Evolutionary conservation across 306 rosid genomes (phyloP), one percentile per base, ranked within the genome.

Genomic region (Aeschynomene evenia): DNA sequence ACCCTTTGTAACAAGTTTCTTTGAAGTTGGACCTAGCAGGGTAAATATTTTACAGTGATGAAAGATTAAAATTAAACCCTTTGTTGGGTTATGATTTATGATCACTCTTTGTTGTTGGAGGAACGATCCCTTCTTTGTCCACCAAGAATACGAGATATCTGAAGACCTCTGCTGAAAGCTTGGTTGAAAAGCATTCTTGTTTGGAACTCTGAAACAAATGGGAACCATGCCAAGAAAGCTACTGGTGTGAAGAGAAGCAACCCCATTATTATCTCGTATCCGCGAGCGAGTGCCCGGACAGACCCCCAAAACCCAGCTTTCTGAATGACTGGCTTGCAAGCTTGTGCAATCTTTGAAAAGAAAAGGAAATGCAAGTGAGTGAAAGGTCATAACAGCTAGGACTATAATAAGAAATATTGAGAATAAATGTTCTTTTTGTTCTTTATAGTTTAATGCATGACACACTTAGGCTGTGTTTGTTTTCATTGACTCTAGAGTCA

Each of bases 151-250:
- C 96, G 94, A 16, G 96, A 88, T 68, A 94, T 94, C 84, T 94
- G 97, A 59, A 94, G 63, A 76, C 98, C 98, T 84, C 98, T 81
- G 28, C 98, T 94, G 89, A 94, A 88, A 45, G 98, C 98, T 81
- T 90, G 97, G 86, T 94, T 94, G 92, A 94, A 94, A 24, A 94
- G 81, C 97, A 94, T 94, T 76, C 98, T 72, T 0, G 98, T 88
- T 72, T 94, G 98, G 69, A 94, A 94, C 71, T 94, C 98, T 0
- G 98, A 94, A 66, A 94, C 98, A 63, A 90, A 90, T 19, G 98
- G 97, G 55, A 94, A 94, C 98, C 98, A 94, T 12, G 98, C 97
- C 85, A 94, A 82, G 88, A 88, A 86, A 26, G 98, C 98, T 24
- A 94, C 89, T 14, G 98, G 98, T 3, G 90, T 85, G 83, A 88